Conservation (phyloP, 2,329 filamentous ascomycete genomes). For the Colletotrichum salicis region DNA sequence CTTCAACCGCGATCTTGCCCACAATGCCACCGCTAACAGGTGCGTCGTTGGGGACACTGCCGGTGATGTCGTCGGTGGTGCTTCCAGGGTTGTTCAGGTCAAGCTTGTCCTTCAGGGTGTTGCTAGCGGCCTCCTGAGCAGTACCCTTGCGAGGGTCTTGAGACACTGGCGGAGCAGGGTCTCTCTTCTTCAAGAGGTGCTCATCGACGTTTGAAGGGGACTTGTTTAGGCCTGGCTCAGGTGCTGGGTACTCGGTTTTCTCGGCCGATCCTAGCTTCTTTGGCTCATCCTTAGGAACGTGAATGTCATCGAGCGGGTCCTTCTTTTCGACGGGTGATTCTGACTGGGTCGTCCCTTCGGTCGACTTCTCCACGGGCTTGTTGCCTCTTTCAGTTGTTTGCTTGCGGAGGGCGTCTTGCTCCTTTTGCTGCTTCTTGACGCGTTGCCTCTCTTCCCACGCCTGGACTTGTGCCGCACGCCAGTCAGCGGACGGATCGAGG, state of each 20-base stretch:
- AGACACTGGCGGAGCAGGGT: conserved; percentile 24
- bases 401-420: conserved; percentile 42
- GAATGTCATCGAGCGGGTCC: conserved; percentile 20
- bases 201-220: conserved; percentile 31
- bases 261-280: conserved; percentile 21
- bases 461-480: conserved; percentile 54
- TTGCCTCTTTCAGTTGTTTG: conserved; percentile 19
- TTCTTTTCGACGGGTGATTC: conserved; percentile 6
- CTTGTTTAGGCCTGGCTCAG: conserved; percentile 29
- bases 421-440: conserved; percentile 42
- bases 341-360: not conserved
- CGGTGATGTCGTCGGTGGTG: not conserved
- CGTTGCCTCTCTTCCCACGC: conserved; percentile 57
- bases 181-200: conserved; percentile 31
- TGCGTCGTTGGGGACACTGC: conserved; percentile 34
- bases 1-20: conserved; percentile 43
- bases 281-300: conserved; percentile 30
- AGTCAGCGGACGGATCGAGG: conserved; percentile 58
- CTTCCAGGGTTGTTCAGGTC: conserved; percentile 36
- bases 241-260: conserved; percentile 34
- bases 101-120: conserved; percentile 40
- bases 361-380: not conserved
- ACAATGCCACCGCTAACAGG: conserved; percentile 36
- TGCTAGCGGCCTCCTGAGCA: conserved; percentile 33
- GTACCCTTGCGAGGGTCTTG: conserved; percentile 33